Base-by-base conservation (phyloP, 2,329 filamentous ascomycete species). In the Diatrype stigma region DNA sequence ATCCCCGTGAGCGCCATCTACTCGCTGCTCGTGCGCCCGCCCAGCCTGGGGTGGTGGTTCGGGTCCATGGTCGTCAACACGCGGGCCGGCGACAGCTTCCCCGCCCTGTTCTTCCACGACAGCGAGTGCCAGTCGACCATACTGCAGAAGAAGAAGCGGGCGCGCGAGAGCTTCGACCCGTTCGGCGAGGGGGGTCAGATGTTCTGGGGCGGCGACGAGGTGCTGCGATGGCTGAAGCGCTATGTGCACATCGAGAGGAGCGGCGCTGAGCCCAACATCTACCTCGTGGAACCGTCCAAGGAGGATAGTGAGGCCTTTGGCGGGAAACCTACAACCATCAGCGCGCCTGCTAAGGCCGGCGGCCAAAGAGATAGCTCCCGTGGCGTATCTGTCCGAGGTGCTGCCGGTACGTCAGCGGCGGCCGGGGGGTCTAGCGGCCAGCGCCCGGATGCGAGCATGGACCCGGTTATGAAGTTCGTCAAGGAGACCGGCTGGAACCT, bases 171-270 rank as follows among this genome's bases (percentile, higher is more conserved):
- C 42, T 97, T 99, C 62, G 91, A 96, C 61, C 92, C 92, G 0
- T 96, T 96, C 67, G 86, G 87, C 16, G 89, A 90, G 55, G 80
- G 80, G 56, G 93, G 93, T 0, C 83, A 89, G 67, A 86, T 96
- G 77, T 97, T 96, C 65, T 99, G 95, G 94, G 95, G 94, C 51
- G 94, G 94, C 5, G 94, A 99, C 66, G 93, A 99, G 72, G 88
- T 97, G 1, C 68, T 99, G 45, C 80, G 90, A 50, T 99, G 95
- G 94, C 65, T 99, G 61, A 89, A 85, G 66, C 80, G 86, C 66
- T 96, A 96, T 68, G 82, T 94, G 6, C 79, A 78, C 19, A 84
- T 99, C 14, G 89, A 97, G 69, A 80, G 90, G 52, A 95, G 90
- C 34, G 83, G 80, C 1, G 90, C 89, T 1, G 95, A 99, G 65